A percentile compares a stretch with the other conserved stretches of the same genome.
phyloP scores from a whole-genome alignment of 441 rosid genomes.

The Brassica balearica region DNA sequence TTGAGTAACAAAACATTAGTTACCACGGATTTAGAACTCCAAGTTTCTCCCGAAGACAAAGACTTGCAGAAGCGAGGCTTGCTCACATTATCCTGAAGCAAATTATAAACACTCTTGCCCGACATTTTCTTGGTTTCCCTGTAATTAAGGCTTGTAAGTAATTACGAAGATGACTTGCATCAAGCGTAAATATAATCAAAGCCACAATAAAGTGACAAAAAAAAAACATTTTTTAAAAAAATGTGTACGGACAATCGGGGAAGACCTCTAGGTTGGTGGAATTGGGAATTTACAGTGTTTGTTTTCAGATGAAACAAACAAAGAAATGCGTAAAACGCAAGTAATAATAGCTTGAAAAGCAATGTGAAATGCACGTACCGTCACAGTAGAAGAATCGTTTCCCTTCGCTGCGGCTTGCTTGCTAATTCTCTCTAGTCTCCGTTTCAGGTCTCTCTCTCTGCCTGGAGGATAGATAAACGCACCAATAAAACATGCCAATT shows the following conservation, averaged over 20 bases:
- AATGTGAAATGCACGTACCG: not conserved
- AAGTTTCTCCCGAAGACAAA: constrained; percentile 9
- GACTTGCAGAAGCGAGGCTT: constrained; percentile 35
- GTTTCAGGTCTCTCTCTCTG: not conserved
- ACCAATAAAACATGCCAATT: not conserved
- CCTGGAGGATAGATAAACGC: not conserved
- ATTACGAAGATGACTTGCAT: not conserved
- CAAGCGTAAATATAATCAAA: not conserved
- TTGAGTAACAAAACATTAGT: not conserved
- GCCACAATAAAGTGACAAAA: not conserved
- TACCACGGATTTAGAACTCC: constrained; percentile 40
- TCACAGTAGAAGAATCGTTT: not conserved
- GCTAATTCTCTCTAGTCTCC: not conserved
- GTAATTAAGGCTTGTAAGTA: not conserved
- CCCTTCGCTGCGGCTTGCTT: not conserved
- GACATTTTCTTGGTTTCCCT: not conserved
- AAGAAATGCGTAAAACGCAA: constrained; percentile 14
- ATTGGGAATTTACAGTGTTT: not conserved
- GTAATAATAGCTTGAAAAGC: not conserved
- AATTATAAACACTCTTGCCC: not conserved
- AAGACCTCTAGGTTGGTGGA: not conserved
- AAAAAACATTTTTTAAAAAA: no score
- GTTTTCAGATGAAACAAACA: not conserved
- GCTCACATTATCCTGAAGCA: not conserved
- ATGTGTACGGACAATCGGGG: not conserved